Conservation (phyloP, 2,329 filamentous ascomycete species). For the Ascochyta koolunga region DNA sequence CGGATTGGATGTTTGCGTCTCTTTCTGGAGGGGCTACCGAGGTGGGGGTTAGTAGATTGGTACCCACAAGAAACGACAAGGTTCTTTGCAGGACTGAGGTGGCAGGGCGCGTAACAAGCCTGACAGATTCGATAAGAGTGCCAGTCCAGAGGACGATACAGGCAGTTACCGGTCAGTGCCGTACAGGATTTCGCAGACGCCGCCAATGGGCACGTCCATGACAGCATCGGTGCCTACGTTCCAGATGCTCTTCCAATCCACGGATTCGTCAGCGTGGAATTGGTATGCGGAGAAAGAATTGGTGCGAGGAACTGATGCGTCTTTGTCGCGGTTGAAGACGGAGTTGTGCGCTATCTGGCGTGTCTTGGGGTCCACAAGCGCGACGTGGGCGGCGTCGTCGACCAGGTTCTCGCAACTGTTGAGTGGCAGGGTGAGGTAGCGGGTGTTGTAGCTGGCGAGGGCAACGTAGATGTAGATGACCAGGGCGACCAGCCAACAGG, state of each 20-base stretch:
- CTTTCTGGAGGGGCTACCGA: slow-evolving; percentile 23
- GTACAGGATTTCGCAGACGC: slow-evolving; percentile 93
- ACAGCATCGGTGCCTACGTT: slow-evolving; percentile 93
- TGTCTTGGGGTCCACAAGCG: slow-evolving; percentile 73
- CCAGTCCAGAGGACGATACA: slow-evolving; percentile 26
- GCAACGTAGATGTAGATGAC: slow-evolving; percentile 94
- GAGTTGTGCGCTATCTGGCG: slow-evolving; percentile 60
- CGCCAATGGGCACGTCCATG: slow-evolving; percentile 93
- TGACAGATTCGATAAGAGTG: slow-evolving; percentile 15
- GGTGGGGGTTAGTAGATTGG: slow-evolving; percentile 31
- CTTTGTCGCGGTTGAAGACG: slow-evolving; percentile 30
- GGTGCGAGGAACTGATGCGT: too few relatives aligned
- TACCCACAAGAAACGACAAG: slow-evolving; percentile 21
- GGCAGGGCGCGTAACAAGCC: slow-evolving; percentile 8
- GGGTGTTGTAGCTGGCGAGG: slow-evolving; percentile 87
- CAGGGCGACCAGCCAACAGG: slow-evolving; percentile 85
- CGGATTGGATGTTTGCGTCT: slow-evolving; percentile 12
- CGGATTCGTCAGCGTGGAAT: slow-evolving; percentile 49
- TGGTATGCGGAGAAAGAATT: slow-evolving; percentile 42
- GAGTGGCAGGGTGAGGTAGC: slow-evolving; percentile 83
- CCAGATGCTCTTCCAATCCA: slow-evolving; percentile 85
- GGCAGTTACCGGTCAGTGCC: slow-evolving; percentile 56
- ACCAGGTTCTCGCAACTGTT: slow-evolving; percentile 85
- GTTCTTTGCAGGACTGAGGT: slow-evolving; percentile 17
- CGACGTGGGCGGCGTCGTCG: slow-evolving; percentile 86